Percentiles rank a stretch among this genome's conserved stretches.
Conservation (phyloP, 139 green algal species). For the Asterochloris erici region DNA sequence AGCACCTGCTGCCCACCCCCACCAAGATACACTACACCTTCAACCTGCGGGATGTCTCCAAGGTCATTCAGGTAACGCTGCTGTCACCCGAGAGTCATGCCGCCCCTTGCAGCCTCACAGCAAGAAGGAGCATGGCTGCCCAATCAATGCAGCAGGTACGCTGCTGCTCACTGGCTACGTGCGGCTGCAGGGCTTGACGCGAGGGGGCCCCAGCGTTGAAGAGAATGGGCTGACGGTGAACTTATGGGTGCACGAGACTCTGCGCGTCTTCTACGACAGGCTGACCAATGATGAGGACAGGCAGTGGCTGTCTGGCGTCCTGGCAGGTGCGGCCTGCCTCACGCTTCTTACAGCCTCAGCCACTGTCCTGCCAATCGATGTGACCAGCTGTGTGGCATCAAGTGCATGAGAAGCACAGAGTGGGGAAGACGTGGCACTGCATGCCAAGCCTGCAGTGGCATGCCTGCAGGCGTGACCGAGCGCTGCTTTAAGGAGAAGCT, state of each 20-base stretch:
- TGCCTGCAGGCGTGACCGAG: slow-evolving; percentile 40
- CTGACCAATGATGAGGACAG: slow-evolving; percentile 77
- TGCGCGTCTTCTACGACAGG: slow-evolving; percentile 72
- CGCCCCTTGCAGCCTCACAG: no score
- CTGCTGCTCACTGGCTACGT: slow-evolving; percentile 19
- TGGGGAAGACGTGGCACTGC: slow-evolving; percentile 29
- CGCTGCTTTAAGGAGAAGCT: slow-evolving; percentile 74
- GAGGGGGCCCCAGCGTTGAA: slow-evolving; percentile 28
- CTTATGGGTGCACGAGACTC: slow-evolving; percentile 49
- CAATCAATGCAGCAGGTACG: no score
- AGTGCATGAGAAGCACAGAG: neutral
- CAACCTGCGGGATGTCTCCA: slow-evolving; percentile 79
- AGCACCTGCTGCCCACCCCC: slow-evolving; percentile 73
- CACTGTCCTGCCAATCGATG: neutral
- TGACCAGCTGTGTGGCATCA: neutral
- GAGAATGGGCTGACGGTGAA: slow-evolving; percentile 7
- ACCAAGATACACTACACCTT: slow-evolving; percentile 84
- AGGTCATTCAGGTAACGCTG: slow-evolving; percentile 69
- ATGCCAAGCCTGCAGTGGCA: slow-evolving; percentile 17
- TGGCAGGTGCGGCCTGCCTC: slow-evolving; percentile 8
- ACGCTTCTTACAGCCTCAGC: slow-evolving; percentile 35
- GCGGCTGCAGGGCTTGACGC: slow-evolving; percentile 62
- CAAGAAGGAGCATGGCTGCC: no score
- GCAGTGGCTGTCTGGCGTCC: slow-evolving; percentile 50
- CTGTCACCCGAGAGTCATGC: no score